Conservation (phyloP, 2,329 filamentous ascomycete genomes). For the Exophiala alcalophila region DNA sequence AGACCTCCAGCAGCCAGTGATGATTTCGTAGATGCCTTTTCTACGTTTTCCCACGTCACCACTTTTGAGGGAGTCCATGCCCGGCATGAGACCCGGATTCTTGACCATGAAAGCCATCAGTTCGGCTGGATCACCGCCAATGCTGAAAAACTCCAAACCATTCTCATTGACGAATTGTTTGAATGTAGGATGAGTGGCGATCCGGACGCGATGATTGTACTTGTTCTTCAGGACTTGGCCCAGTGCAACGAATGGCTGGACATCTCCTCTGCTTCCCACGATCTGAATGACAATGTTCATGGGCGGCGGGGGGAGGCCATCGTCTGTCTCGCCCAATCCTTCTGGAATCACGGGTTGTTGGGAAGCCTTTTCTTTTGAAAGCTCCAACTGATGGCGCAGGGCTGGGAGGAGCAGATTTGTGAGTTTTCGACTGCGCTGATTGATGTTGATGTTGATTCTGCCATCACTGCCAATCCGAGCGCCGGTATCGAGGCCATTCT, state of each 20-base stretch:
- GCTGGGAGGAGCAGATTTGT: constrained; percentile 66
- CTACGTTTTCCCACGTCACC: constrained; percentile 74
- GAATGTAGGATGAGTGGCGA: constrained; percentile 71
- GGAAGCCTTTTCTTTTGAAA: constrained; percentile 46
- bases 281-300: constrained; percentile 73
- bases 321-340: constrained; percentile 63
- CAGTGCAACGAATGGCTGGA: constrained; percentile 71
- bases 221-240: constrained; percentile 62
- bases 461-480: constrained; percentile 69
- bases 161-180: constrained; percentile 66
- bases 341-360: constrained; percentile 65
- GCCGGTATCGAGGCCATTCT: constrained; percentile 61
- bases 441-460: constrained; percentile 75
- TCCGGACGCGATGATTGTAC: constrained; percentile 68
- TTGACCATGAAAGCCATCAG: constrained; percentile 91
- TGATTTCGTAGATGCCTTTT: constrained; percentile 71
- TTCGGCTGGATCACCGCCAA: constrained; percentile 72
- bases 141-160: constrained; percentile 71
- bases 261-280: constrained; percentile 70
- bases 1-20: constrained; percentile 83
- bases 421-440: constrained; percentile 64
- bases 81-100: constrained; percentile 80
- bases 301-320: constrained; percentile 56
- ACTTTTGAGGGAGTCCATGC: constrained; percentile 69
- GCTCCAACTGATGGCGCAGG: constrained; percentile 54